These are phyloP conservation scores for Phellopilus nigrolimitatus DNA, from an alignment of 1,284 basidiomycete species.

Conservation along the genomic window DNA sequence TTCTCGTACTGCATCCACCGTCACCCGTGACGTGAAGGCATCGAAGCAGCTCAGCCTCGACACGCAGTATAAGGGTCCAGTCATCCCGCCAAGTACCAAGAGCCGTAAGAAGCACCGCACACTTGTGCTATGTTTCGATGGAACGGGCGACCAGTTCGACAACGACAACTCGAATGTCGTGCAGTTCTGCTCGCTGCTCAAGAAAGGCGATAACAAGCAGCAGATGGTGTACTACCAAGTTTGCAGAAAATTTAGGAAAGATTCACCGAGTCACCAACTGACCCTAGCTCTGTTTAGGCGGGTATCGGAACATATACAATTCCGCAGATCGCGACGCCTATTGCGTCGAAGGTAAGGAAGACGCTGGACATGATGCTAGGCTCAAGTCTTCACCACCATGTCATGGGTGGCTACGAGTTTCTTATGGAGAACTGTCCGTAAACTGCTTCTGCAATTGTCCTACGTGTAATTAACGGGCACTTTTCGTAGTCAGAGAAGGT, in stretches of 20 bases:
- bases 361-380: slow-evolving; percentile 30
- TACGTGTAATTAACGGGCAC: not conserved
- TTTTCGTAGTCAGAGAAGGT: slow-evolving; percentile 22
- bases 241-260: slow-evolving; percentile 3
- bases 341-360: slow-evolving; percentile 23
- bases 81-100: slow-evolving; percentile 16
- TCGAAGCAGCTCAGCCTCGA: slow-evolving; percentile 4
- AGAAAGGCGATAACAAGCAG: slow-evolving; percentile 44
- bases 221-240: slow-evolving; percentile 66
- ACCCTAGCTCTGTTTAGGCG: slow-evolving; percentile 21
- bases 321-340: slow-evolving; percentile 22
- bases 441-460: not conserved
- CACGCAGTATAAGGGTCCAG: slow-evolving; percentile 15
- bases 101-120: slow-evolving; percentile 12
- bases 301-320: slow-evolving; percentile 28
- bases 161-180: slow-evolving; percentile 44
- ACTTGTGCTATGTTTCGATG: slow-evolving; percentile 26
- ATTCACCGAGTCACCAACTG: too few relatives aligned
- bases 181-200: slow-evolving; percentile 45
- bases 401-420: slow-evolving; percentile 36
- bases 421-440: slow-evolving; percentile 31
- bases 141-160: slow-evolving; percentile 26
- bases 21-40: not conserved
- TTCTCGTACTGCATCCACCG: not conserved
- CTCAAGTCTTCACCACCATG: slow-evolving; percentile 31